A percentile compares a stretch with the other conserved stretches of the same genome.
These are phyloP conservation scores for Huntiella savannae DNA, from an alignment of 2,329 filamentous ascomycete species.

Conservation along the genomic window DNA sequence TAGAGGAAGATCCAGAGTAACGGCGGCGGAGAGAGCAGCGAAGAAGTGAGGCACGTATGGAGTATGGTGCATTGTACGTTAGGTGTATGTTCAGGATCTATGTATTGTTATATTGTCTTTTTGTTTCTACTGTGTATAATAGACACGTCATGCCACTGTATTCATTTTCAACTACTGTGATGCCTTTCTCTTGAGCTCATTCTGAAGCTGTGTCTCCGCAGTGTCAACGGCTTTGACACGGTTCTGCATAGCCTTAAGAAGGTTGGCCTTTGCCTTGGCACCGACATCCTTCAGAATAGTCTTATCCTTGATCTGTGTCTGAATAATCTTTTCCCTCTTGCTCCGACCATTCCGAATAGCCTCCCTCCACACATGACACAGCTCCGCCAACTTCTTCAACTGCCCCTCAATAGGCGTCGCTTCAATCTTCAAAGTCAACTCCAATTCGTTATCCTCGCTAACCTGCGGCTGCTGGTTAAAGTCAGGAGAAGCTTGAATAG, in stretches of 20 bases:
- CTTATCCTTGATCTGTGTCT: slow-evolving; percentile 28
- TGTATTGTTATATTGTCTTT: slow-evolving; percentile 5
- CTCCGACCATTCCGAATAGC: slow-evolving; percentile 28
- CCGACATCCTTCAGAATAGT: slow-evolving; percentile 28
- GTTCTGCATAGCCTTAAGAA: slow-evolving; percentile 33
- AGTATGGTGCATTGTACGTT: background rate
- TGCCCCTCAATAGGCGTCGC: slow-evolving; percentile 30
- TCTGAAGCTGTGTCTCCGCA: slow-evolving; percentile 29
- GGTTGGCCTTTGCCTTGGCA: slow-evolving; percentile 27
- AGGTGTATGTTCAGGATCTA: background rate
- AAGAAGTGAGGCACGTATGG: background rate
- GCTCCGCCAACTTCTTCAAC: slow-evolving; percentile 24
- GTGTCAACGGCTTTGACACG: slow-evolving; percentile 30
- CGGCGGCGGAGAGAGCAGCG: background rate
- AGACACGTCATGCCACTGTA: background rate
- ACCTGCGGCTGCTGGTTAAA: slow-evolving; percentile 44
- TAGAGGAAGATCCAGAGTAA: slow-evolving; percentile 3
- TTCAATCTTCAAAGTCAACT: slow-evolving; percentile 36
- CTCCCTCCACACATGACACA: slow-evolving; percentile 31
- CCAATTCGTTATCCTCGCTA: slow-evolving; percentile 37
- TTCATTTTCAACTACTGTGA: background rate
- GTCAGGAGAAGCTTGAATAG: slow-evolving; percentile 30
- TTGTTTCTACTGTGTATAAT: slow-evolving; percentile 6
- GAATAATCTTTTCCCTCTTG: slow-evolving; percentile 29
- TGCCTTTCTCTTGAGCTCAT: slow-evolving; percentile 18